Base-by-base conservation (phyloP, 495 filamentous ascomycete genomes). In the Penicillium nucicola region DNA sequence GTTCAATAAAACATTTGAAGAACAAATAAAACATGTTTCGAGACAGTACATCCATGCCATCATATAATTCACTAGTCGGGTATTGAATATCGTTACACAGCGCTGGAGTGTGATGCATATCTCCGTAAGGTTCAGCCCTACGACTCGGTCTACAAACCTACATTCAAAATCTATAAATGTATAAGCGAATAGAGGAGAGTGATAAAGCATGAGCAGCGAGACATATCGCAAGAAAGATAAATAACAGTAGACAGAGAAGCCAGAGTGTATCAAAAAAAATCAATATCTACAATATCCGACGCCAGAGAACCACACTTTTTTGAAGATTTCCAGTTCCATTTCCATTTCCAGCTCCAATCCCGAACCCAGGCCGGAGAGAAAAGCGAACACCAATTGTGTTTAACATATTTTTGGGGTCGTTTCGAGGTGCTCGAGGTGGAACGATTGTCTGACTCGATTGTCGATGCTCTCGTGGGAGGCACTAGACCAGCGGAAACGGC, bases 231-330 rank as follows among this genome's bases (percentile, higher is more conserved):
- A 55, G n/a, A 43, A 43, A 44, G 42, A 25, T 33, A 43, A 37
- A 11, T 28, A 8, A 30, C 35, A 40, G 28, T 42, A 44, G 36
- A 46, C 14, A 53, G 48, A 51, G 42, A 55, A 56, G 44, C 42
- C 52, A 58, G 50, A 62, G 45, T 69, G 59, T 71, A 71, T 66
- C 46, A 57, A 42, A 40, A 57, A 42, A 40, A 46, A 53, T 43
- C 53, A 56, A 49, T 68, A 65, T 66, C 60, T 69, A 63, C 61
- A 66, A 41, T 54, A 61, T 59, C 52, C 46, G 55, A 68, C 62
- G 65, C 64, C 64, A 33, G 50, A 64, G 50, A 48, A 63, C 56
- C 62, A 41, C 48, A 58, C 55, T 62, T 66, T 61, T 62, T 61
- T 62, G 37, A 23, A 34, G 8, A 45, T 45, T 45, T 45, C 32